Evolutionary conservation across 164 flowering plant species (phyloP).

Genomic region (Umbellularia californica): DNA sequence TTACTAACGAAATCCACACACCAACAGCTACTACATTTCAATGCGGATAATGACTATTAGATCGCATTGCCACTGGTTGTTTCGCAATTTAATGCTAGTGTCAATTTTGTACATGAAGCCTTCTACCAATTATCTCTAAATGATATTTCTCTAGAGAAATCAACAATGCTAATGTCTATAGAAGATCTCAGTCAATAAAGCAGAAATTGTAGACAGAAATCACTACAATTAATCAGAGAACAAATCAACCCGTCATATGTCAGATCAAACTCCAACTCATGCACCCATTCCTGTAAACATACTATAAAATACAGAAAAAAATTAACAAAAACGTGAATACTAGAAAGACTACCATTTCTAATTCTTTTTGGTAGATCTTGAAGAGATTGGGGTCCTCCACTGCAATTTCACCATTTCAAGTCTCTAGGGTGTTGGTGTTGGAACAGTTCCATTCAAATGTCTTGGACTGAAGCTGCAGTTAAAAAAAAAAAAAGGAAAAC

Average conservation of each 20-base stretch:
- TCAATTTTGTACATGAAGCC: background rate
- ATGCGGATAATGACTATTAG: background rate
- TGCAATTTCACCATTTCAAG: slow-evolving; percentile 10
- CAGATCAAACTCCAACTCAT: slow-evolving; percentile 19
- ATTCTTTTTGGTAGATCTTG: slow-evolving; percentile 22
- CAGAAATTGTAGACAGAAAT: background rate
- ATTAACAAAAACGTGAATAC: slow-evolving; percentile 6
- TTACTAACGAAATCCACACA: background rate
- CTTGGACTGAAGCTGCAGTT: slow-evolving; percentile 15
- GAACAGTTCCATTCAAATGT: background rate
- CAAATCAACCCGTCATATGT: slow-evolving; percentile 14
- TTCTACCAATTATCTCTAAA: background rate
- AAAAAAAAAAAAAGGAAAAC: background rate
- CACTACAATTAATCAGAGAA: slow-evolving; percentile 6
- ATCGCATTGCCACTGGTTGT: background rate
- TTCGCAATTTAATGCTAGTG: background rate
- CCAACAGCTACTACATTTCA: background rate
- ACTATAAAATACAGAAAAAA: slow-evolving; percentile 9
- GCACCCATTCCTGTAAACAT: slow-evolving; percentile 22
- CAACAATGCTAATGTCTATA: background rate
- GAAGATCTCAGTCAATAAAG: background rate
- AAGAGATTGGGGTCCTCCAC: slow-evolving; percentile 9
- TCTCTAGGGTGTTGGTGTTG: background rate
- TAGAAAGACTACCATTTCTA: slow-evolving; percentile 28
- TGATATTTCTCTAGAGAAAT: background rate